Evolutionary conservation across 2,329 filamentous ascomycete genomes (phyloP).

Genomic region (Apiospora aurea): DNA sequence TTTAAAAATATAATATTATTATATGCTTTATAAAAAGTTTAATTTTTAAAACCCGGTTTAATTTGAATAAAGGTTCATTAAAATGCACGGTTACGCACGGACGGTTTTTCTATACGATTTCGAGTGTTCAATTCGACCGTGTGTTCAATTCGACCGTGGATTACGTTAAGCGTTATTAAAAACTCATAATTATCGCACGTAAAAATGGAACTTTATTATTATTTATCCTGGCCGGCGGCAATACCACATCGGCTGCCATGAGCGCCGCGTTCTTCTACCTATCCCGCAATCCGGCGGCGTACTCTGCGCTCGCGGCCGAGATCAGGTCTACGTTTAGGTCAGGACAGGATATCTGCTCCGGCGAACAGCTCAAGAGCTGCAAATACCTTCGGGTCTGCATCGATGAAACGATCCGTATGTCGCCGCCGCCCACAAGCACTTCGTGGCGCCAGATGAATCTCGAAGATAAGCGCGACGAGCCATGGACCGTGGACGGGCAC

Average conservation of each 20-base stretch:
- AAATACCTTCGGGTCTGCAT: neutral
- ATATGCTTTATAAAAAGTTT: too few relatives aligned
- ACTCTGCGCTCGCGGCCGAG: neutral
- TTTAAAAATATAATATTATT: too few relatives aligned
- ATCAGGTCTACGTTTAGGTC: neutral
- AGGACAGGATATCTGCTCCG: neutral
- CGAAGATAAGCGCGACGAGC: neutral
- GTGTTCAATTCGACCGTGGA: too few relatives aligned
- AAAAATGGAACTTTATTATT: too few relatives aligned
- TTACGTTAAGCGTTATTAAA: too few relatives aligned
- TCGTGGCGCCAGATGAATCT: neutral
- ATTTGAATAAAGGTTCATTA: too few relatives aligned
- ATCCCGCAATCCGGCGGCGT: neutral
- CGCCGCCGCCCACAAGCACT: neutral
- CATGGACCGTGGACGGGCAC: slow-evolving; percentile 7
- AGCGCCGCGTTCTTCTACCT: neutral
- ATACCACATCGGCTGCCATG: neutral
- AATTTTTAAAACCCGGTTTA: too few relatives aligned
- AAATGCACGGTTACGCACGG: too few relatives aligned
- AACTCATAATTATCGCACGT: too few relatives aligned
- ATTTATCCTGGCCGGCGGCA: neutral
- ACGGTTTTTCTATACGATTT: too few relatives aligned
- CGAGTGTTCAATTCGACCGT: too few relatives aligned
- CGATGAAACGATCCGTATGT: neutral
- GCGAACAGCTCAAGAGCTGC: neutral